phyloP scores from a whole-genome alignment of 176 grass and related monocot genomes.

The Triticum timopheevii region DNA sequence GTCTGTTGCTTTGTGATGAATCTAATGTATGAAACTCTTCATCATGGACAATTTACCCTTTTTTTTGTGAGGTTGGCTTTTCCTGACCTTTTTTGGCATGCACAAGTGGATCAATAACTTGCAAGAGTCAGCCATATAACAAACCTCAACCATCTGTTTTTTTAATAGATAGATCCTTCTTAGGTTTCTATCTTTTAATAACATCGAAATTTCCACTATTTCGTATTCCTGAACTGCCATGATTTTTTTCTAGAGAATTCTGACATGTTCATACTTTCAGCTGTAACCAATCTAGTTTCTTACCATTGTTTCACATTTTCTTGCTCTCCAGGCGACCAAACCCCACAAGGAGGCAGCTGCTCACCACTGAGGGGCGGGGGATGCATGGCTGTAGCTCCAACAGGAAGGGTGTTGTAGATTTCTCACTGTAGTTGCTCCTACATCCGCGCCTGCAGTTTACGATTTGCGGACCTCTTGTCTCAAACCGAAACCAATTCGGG shows the following conservation, averaged over 20 bases:
- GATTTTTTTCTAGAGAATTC: background rate
- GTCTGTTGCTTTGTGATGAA: background rate
- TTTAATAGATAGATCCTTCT: background rate
- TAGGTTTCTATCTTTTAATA: background rate
- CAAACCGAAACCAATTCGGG: background rate
- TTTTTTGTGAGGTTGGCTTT: background rate
- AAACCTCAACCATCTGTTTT: background rate
- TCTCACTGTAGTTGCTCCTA: background rate
- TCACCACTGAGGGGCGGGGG: slow-evolving; percentile 36
- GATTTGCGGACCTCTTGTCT: slow-evolving; percentile 22
- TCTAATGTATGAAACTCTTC: background rate
- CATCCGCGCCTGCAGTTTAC: background rate
- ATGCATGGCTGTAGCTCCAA: background rate
- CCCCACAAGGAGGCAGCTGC: slow-evolving; percentile 42
- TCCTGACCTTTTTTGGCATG: background rate
- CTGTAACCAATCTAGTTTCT: background rate
- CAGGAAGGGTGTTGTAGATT: background rate
- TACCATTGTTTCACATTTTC: background rate
- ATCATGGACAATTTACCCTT: background rate
- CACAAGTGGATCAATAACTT: background rate
- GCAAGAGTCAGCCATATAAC: background rate
- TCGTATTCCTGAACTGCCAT: background rate
- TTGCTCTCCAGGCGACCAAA: slow-evolving; percentile 36
- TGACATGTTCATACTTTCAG: background rate
- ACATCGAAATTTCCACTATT: background rate